Evolutionary conservation across 345 rosid species (phyloP), one percentile per base, ranked within the genome.

Genomic region (Noccaea caerulescens): DNA sequence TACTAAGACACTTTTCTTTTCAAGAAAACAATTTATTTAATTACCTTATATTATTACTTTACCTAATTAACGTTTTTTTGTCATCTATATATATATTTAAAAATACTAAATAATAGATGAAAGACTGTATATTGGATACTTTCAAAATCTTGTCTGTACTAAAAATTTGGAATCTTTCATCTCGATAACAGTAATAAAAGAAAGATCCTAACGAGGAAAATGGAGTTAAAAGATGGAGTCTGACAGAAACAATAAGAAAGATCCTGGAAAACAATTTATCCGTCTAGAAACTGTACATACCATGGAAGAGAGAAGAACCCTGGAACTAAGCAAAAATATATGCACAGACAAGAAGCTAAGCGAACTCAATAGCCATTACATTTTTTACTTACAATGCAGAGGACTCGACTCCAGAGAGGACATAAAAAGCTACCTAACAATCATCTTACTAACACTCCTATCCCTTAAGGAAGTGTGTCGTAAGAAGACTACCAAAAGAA

Each of bases 401-500:
- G 12, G 72, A 58, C 67, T 47, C 8, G 46, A 58, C 77, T 66
- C 46, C 18, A 16, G 20, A 16, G 13, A 18, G 47, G 25, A 60
- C 53, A 20, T n/a, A 43, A 53, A 34, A 50, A 34, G 36, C 60
- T 61, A 58, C 65, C 69, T 74, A 52, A 46, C 62, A 27, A n/a
- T 67, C 58, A 18, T 74, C 65, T 63, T 69, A 46, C 66, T 6
- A 56, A 54, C 61, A 76, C 69, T 46, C 36, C 43, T 60, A 68
- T 46, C 27, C 72, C 72, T 76, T 63, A 4, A 14, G 56, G 49
- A 43, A 46, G 67, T 57, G 67, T 14, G 3, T 73, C 45, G 58
- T 45, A 75, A 52, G 69, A 67, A 34, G 45, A 61, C 78, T 53
- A 75, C 78, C 60, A 49, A 83, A 87, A 83, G 95, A 90, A 88